phyloP scores from a whole-genome alignment of 78 protist genomes.

The Isochrysis galbana region DNA sequence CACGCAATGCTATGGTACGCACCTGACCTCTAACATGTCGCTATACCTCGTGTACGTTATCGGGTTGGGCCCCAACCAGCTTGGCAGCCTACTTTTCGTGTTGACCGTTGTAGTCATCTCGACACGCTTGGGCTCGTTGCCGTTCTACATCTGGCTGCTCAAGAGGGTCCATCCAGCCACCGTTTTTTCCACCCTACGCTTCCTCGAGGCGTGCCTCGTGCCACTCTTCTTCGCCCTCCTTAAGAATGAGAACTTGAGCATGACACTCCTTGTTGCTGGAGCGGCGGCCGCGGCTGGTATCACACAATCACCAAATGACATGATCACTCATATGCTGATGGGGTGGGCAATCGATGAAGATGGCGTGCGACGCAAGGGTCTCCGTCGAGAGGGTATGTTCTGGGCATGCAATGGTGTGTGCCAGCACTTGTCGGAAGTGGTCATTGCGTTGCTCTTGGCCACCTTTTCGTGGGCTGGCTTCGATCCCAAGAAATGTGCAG shows the following conservation, averaged over 20 bases:
- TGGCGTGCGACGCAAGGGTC: not conserved
- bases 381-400: not conserved
- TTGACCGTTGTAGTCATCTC: not conserved
- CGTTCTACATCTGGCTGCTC: not conserved
- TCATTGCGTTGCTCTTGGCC: not conserved
- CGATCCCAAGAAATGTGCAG: not conserved
- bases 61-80: not conserved
- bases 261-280: not conserved
- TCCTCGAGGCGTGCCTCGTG: not conserved
- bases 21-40: not conserved
- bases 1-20: not conserved
- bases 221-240: not conserved
- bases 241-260: not conserved
- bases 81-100: not conserved
- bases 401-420: not conserved
- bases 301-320: not conserved
- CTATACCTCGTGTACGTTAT: not conserved
- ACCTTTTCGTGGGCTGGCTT: not conserved
- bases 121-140: not conserved
- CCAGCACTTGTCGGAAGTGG: not conserved
- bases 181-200: not conserved
- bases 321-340: not conserved
- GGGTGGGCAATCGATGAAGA: constrained; percentile 9
- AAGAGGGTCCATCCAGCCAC: not conserved
- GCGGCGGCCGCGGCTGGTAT: not conserved